A percentile compares a stretch with the other conserved stretches of the same genome.
These are phyloP conservation scores for Macrophomina phaseolina DNA, from an alignment of 2,329 filamentous ascomycete species.

Conservation along the genomic window DNA sequence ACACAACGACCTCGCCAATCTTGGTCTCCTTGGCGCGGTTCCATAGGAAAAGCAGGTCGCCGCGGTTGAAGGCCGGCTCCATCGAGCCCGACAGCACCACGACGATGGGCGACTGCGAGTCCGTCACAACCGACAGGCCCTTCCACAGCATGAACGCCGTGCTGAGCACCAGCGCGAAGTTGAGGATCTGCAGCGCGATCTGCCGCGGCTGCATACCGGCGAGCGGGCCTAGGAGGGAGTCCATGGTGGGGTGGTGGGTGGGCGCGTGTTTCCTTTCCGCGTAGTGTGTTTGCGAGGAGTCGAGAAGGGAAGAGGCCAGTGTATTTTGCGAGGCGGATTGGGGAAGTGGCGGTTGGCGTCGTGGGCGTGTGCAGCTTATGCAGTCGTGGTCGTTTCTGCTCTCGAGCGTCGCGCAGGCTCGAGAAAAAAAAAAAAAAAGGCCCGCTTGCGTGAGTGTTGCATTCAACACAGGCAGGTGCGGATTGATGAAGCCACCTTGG, in stretches of 20 bases:
- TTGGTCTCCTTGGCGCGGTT: constrained; percentile 70
- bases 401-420: neutral
- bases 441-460: neutral
- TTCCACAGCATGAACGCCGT: constrained; percentile 95
- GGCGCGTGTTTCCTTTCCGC: too few species aligned
- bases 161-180: constrained; percentile 87
- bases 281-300: too few species aligned
- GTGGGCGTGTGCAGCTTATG: neutral
- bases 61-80: constrained; percentile 82
- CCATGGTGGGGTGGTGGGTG: neutral
- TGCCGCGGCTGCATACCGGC: constrained; percentile 75
- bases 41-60: constrained; percentile 78
- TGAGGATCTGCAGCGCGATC: constrained; percentile 79
- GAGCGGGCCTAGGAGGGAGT: constrained; percentile 47
- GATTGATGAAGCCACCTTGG: constrained; percentile 26
- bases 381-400: neutral
- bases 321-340: neutral
- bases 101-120: constrained; percentile 72
- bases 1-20: constrained; percentile 76
- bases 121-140: constrained; percentile 77
- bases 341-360: neutral
- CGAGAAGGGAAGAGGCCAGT: too few species aligned
- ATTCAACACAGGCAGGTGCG: neutral
- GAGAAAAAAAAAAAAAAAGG: too few species aligned
- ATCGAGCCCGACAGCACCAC: constrained; percentile 85